Conservation (phyloP, 805 yeast genomes). For the Brettanomyces sp. region DNA sequence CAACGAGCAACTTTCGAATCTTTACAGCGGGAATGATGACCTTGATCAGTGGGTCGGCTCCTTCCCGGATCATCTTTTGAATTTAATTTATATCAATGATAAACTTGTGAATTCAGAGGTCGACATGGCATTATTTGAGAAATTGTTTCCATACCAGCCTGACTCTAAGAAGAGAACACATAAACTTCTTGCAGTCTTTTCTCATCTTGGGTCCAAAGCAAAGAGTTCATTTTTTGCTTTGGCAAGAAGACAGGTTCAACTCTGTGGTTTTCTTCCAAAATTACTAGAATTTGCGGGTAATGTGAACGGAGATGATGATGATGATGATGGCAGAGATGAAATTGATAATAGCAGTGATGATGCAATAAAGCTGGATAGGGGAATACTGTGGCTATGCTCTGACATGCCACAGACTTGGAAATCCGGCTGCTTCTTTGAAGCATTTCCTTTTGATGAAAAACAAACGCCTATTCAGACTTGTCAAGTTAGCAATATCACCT, state of each 20-base stretch:
- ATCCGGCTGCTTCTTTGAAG: conserved; percentile 41
- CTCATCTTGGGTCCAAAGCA: conserved; percentile 46
- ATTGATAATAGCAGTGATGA: background rate
- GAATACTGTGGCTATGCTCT: conserved; percentile 51
- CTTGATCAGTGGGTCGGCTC: conserved; percentile 27
- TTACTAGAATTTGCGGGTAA: conserved; percentile 42
- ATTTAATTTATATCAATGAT: conserved; percentile 68
- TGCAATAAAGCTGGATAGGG: conserved; percentile 37
- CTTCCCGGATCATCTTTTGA: conserved; percentile 60
- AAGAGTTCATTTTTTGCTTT: conserved; percentile 60
- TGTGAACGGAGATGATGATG: conserved; percentile 24
- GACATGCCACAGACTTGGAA: conserved; percentile 42
- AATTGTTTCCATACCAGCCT: conserved; percentile 46
- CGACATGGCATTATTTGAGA: conserved; percentile 52
- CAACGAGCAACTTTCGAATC: conserved; percentile 32
- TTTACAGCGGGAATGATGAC: conserved; percentile 16
- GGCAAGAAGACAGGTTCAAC: conserved; percentile 56
- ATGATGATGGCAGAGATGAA: background rate
- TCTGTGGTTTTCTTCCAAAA: conserved; percentile 40
- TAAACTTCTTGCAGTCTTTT: conserved; percentile 41
- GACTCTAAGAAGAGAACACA: conserved; percentile 35
- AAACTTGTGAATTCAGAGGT: conserved; percentile 53
- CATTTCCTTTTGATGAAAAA: conserved; percentile 48
- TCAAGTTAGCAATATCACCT: conserved; percentile 43
- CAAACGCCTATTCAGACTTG: conserved; percentile 46